Conservation (phyloP, 768 basidiomycete species). For the Tremella yokohamensis region DNA sequence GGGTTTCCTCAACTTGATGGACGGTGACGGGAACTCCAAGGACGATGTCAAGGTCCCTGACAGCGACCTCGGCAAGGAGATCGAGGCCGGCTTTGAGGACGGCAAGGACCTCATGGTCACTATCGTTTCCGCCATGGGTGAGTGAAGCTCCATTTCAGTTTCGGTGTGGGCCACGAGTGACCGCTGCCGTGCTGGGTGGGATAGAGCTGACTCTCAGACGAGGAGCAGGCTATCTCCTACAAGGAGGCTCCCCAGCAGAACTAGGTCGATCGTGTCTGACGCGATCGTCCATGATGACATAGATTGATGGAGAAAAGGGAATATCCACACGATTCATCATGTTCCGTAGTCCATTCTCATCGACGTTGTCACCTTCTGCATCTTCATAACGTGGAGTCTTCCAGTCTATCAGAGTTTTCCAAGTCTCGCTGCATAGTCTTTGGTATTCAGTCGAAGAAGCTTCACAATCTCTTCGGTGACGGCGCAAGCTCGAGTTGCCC, state of each 20-base stretch:
- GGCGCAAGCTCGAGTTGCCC: too few species aligned
- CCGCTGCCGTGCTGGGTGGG: background rate
- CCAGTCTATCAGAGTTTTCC: too few species aligned
- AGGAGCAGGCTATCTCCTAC: conserved; percentile 83
- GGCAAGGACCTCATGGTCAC: conserved; percentile 80
- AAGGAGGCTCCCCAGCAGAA: conserved; percentile 83
- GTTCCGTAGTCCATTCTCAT: too few species aligned
- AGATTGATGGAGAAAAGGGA: too few species aligned
- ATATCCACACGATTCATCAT: too few species aligned
- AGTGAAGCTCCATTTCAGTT: conserved; percentile 10
- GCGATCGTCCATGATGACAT: background rate
- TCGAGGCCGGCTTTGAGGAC: conserved; percentile 67
- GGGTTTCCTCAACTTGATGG: conserved; percentile 93
- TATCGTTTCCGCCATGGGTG: conserved; percentile 66
- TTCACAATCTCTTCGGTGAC: too few species aligned
- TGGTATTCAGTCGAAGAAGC: too few species aligned
- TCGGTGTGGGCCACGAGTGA: background rate
- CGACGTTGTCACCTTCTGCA: too few species aligned
- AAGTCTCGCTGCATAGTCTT: too few species aligned
- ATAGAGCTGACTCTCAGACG: conserved; percentile 47
- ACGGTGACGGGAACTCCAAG: conserved; percentile 70
- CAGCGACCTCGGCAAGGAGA: conserved; percentile 69
- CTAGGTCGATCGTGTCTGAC: conserved; percentile 14
- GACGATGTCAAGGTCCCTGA: conserved; percentile 95
- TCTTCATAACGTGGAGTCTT: too few species aligned